Evolutionary conservation across 805 yeast species (phyloP), one percentile per base, ranked within the genome.

Genomic region (Cyberlindnera mrakii): DNA sequence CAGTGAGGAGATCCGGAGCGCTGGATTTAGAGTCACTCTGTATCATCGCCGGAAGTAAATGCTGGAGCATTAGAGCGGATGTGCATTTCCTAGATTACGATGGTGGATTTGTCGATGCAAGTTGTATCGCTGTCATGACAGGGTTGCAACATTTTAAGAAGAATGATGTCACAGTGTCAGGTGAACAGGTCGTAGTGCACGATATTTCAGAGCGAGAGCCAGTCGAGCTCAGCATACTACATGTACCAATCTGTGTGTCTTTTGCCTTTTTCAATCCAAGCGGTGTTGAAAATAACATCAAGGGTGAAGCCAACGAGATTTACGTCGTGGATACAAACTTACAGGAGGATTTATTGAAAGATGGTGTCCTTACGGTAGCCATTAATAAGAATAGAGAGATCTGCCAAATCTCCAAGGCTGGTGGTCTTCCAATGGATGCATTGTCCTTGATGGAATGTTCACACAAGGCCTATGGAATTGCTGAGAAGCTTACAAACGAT

Each of bases 51-150:
- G 98, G 97, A 2, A 75, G 80, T 42, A 82, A 87, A 51, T 89
- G 95, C 58, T 93, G 99, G 99, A 74, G 80, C 43, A 71, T 93
- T 11, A 75, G 95, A 45, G 97, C 95, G 0, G 97, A 90, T 58
- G 78, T 93, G 15, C 95, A 89, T 57, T 85, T 86, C 54, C 65
- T 93, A 44, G 84, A 89, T 59, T 88, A 79, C 57, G 99, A 93
- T 63, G 99, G 99, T 34, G 95, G 95, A 16, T 74, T 93, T 38
- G 81, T 90, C 33, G 99, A 93, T 62, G 85, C 88, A 6, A 82
- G 91, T 34, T 86, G 96, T 64, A 72, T 89, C 43, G 98, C 93
- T 0, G 96, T 88, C 7, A 83, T 88, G 75, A 77, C 91, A 7
- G 96, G 86, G 0, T 68, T 93, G 42, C 70, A 82, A 51, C 96